Conservation (phyloP, 2,329 filamentous ascomycete genomes). For the Mollisia scopiformis region DNA sequence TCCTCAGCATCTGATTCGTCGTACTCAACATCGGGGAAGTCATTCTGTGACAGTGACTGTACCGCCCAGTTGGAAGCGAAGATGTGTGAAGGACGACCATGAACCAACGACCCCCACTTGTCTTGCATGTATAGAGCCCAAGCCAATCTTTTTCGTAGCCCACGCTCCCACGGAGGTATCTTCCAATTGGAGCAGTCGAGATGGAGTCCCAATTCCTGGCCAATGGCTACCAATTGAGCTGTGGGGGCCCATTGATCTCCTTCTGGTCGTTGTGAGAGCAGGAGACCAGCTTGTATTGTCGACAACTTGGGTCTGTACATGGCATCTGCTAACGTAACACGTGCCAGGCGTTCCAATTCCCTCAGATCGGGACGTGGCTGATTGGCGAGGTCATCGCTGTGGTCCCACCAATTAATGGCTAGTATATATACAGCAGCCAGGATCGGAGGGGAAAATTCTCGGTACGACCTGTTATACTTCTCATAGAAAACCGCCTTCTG, state of each 20-base stretch:
- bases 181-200: conserved; percentile 87
- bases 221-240: conserved; percentile 83
- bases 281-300: conserved; percentile 75
- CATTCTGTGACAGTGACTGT: conserved; percentile 61
- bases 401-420: conserved; percentile 86
- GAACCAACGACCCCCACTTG: conserved; percentile 85
- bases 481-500: conserved; percentile 81
- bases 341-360: conserved; percentile 73
- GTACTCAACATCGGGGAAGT: conserved; percentile 75
- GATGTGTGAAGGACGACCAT: conserved; percentile 82
- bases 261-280: conserved; percentile 75
- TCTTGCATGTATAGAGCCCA: conserved; percentile 96
- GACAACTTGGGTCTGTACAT: conserved; percentile 83
- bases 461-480: conserved; percentile 73
- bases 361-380: conserved; percentile 72
- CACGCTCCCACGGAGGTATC: conserved; percentile 85
- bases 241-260: conserved; percentile 84
- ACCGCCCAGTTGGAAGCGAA: conserved; percentile 77
- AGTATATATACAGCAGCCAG: conserved; percentile 83
- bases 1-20: conserved; percentile 65
- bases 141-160: conserved; percentile 80
- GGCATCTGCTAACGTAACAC: conserved; percentile 72
- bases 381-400: conserved; percentile 66
- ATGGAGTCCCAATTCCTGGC: conserved; percentile 86
- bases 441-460: conserved; percentile 75